Evolutionary conservation across 2,329 filamentous ascomycete genomes (phyloP), one percentile per base, ranked within the genome.

Genomic region (Lithohypha guttulata): DNA sequence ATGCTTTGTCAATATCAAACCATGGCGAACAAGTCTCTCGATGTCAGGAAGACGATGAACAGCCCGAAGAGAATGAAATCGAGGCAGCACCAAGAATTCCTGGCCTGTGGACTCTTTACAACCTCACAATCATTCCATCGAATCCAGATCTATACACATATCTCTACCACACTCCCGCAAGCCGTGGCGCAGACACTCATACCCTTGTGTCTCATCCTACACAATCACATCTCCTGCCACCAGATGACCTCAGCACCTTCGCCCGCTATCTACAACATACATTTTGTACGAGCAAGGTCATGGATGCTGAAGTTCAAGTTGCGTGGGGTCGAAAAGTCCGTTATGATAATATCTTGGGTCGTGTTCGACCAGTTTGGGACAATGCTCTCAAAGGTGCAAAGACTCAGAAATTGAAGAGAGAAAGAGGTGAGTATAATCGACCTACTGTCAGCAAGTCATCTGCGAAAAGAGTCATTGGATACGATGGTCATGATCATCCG

Each of bases 351-450:
- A 15, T 31, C 7, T 18, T 39, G 13, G 35, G 35, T 3, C 15
- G 35, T 11, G 35, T 39, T 8, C 10, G 35, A n/a, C 17, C 27
- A 13, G 4, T 30, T 17, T 31, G 26, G 26, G 26, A 30, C 10
- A 21, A 39, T 22, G 35, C 35, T 4, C 10, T 30, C 5, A 39
- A 39, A 28, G 35, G 26, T 10, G 26, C 35, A 9, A 5, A 8
- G 11, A 39, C 35, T 26, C 35, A 39, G 35, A 20, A n/a, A 7
- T n/a, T 19, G 35, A 35, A 28, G 21, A 17, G 38, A 27, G 28
- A 28, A 26, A 22, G 26, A 3, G 39, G 31, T 21, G 39, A 42
- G 22, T 31, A 42, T 21, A 36, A 34, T 23, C 29, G 38, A 15
- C 29, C 38, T 2, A 23, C 13, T 8, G 19, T 15, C 17, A 30